Percentiles rank a stretch among this genome's conserved stretches.
These are phyloP conservation scores for Candida gorgasii DNA, from an alignment of 805 yeast species.

Conservation along the genomic window DNA sequence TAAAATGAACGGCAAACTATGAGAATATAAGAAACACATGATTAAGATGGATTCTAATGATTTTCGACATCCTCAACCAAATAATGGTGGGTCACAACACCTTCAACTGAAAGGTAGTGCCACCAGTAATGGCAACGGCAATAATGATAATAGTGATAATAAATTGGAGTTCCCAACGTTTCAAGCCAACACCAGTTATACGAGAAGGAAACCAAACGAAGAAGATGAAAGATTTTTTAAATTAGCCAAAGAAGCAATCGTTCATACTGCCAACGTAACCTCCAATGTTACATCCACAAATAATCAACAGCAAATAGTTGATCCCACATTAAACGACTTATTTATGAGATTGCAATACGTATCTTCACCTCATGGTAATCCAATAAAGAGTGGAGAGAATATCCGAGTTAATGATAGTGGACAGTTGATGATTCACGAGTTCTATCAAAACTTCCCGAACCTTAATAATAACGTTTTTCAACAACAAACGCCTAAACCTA, in stretches of 20 bases:
- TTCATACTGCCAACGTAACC: conserved; percentile 40
- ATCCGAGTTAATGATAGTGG: conserved; percentile 41
- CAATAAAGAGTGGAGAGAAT: conserved; percentile 34
- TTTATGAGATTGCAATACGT: conserved; percentile 60
- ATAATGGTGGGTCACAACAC: neutral
- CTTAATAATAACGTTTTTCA: conserved; percentile 41
- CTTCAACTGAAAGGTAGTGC: neutral
- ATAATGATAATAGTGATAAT: conserved; percentile 1
- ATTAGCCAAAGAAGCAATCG: conserved; percentile 63
- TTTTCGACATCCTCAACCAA: conserved; percentile 5
- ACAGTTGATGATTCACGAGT: conserved; percentile 42
- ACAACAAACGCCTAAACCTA: conserved; percentile 1
- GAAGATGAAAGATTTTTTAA: conserved; percentile 53
- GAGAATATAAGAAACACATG: conserved; percentile 1
- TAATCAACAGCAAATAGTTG: conserved; percentile 38
- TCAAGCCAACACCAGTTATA: conserved; percentile 15
- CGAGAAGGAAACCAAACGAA: conserved; percentile 13
- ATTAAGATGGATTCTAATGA: conserved; percentile 7
- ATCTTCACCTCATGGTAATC: conserved; percentile 58
- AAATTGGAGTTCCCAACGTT: conserved; percentile 5
- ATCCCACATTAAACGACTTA: conserved; percentile 64
- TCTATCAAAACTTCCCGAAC: conserved; percentile 45
- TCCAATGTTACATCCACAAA: conserved; percentile 13
- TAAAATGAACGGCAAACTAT: conserved; percentile 2
- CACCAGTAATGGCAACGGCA: neutral